Evolutionary conservation across 441 rosid genomes (phyloP).

Genomic region (Dalechampia spathulata): DNA sequence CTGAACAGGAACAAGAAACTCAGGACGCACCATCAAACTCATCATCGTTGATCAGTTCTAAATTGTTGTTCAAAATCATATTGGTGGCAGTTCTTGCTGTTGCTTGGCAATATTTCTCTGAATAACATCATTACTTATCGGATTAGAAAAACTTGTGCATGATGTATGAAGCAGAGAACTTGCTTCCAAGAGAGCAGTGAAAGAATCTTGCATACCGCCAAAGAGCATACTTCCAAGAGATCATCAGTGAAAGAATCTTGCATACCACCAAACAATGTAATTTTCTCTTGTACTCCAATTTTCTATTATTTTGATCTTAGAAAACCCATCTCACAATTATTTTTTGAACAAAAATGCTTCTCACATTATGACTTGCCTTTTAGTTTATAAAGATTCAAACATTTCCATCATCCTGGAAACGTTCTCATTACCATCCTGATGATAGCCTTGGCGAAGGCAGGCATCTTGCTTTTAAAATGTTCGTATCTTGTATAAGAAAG

Average conservation of each 20-base stretch:
- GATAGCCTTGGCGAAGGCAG: too few species aligned
- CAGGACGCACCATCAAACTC: constrained; percentile 17
- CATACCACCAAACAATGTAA: constrained; percentile 3
- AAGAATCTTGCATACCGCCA: too few species aligned
- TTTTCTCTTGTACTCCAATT: constrained; percentile 10
- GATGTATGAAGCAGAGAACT: constrained; percentile 14
- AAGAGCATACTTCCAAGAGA: too few species aligned
- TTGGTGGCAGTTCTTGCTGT: constrained; percentile 59
- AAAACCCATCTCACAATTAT: neutral
- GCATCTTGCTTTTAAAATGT: too few species aligned
- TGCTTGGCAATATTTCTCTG: constrained; percentile 52
- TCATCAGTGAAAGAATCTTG: neutral
- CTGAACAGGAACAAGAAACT: constrained; percentile 7
- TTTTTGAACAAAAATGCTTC: too few species aligned
- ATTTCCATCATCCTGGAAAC: too few species aligned
- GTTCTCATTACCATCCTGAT: too few species aligned
- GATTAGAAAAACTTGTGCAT: constrained; percentile 14
- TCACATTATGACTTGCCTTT: too few species aligned
- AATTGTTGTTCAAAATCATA: constrained; percentile 46
- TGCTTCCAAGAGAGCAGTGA: neutral
- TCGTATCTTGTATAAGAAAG: too few species aligned
- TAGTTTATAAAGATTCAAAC: too few species aligned
- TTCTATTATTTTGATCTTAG: constrained; percentile 13
- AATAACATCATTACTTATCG: constrained; percentile 9
- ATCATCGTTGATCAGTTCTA: constrained; percentile 38